Evolutionary conservation across 768 basidiomycete genomes (phyloP).

Genomic region (Lactifluus subvellereus): DNA sequence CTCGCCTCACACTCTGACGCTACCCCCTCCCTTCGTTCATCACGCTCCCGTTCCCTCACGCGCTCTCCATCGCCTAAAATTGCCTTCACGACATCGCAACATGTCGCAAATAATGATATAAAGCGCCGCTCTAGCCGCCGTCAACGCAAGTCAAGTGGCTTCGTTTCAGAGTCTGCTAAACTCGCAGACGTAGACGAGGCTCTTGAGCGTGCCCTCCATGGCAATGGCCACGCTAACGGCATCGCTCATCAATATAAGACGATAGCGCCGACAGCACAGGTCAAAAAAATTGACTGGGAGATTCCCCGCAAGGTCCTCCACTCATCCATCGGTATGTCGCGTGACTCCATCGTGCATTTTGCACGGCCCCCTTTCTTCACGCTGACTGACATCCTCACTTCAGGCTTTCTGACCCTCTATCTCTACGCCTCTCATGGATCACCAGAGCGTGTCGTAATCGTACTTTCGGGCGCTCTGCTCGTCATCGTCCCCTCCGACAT

Average conservation of each 20-base stretch:
- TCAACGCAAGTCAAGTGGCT: slow-evolving; percentile 20
- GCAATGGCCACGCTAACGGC: slow-evolving; percentile 10
- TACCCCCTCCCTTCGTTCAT: slow-evolving; percentile 21
- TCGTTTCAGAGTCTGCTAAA: slow-evolving; percentile 16
- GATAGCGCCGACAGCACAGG: not conserved
- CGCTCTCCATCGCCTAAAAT: slow-evolving; percentile 26
- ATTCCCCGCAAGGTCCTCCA: slow-evolving; percentile 85
- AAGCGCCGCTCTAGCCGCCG: slow-evolving; percentile 23
- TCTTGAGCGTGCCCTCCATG: slow-evolving; percentile 17
- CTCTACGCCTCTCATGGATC: slow-evolving; percentile 48
- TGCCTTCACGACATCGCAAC: slow-evolving; percentile 20
- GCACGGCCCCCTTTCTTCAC: not conserved
- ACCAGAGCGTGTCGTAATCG: slow-evolving; percentile 48
- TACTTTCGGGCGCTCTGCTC: slow-evolving; percentile 60
- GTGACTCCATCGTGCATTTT: slow-evolving; percentile 10
- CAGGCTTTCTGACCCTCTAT: slow-evolving; percentile 60
- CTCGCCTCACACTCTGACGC: slow-evolving; percentile 22
- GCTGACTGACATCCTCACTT: slow-evolving; percentile 14
- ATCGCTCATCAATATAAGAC: not conserved
- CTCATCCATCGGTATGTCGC: slow-evolving; percentile 73
- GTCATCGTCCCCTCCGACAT: slow-evolving; percentile 70
- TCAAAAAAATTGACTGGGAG: slow-evolving; percentile 65
- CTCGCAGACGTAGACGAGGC: slow-evolving; percentile 24
- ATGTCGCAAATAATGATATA: slow-evolving; percentile 8
- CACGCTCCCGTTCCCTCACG: slow-evolving; percentile 25